phyloP scores from a whole-genome alignment of 768 basidiomycete genomes.

The Pleurotus citrinopileatus region DNA sequence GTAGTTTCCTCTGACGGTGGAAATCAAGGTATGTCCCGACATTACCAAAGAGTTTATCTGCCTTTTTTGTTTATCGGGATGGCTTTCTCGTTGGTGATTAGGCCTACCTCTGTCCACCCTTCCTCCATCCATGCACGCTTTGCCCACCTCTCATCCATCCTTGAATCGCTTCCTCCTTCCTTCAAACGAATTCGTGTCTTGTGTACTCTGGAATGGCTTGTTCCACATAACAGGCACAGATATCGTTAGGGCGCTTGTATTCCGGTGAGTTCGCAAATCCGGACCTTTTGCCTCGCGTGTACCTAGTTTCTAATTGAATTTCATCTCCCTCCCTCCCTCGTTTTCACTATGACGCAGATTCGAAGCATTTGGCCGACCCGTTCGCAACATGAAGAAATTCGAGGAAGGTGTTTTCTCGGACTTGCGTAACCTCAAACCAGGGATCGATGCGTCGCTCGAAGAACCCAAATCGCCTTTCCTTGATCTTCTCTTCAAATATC shows the following conservation, averaged over 20 bases:
- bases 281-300: constrained; percentile 4
- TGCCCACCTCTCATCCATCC: constrained; percentile 59
- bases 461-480: constrained; percentile 98
- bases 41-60: too few species aligned
- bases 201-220: constrained; percentile 87
- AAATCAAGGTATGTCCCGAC: constrained; percentile 3
- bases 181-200: constrained; percentile 83
- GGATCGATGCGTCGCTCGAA: constrained; percentile 87
- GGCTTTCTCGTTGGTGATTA: neutral
- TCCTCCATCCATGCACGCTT: constrained; percentile 33
- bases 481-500: constrained; percentile 92
- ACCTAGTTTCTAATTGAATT: constrained; percentile 6
- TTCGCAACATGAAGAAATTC: constrained; percentile 93
- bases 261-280: constrained; percentile 51
- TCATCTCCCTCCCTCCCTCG: constrained; percentile 7
- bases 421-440: constrained; percentile 90
- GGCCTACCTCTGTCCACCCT: constrained; percentile 17
- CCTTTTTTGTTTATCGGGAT: neutral
- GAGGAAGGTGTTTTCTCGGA: constrained; percentile 97
- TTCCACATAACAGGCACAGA: constrained; percentile 97
- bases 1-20: neutral
- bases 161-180: constrained; percentile 88
- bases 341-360: constrained; percentile 7
- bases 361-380: constrained; percentile 83
- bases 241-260: constrained; percentile 92